A percentile compares a stretch with the other conserved stretches of the same genome.
These are phyloP conservation scores for Buddleja alternifolia DNA, from an alignment of 257 asterid genomes.

Conservation along the genomic window DNA sequence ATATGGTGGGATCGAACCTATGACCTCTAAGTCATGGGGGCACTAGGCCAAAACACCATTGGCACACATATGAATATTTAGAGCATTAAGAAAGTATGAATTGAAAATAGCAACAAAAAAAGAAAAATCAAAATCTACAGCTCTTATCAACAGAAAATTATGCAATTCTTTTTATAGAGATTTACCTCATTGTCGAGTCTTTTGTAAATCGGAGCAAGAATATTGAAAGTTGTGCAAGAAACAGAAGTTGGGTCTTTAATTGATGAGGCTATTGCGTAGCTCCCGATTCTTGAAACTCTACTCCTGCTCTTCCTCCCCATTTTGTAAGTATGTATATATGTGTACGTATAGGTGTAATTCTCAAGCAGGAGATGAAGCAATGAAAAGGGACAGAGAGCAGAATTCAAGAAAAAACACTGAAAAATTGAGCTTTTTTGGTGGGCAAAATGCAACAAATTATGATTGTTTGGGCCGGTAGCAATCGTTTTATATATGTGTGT, in stretches of 20 bases:
- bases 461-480: constrained; percentile 8
- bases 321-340: not conserved
- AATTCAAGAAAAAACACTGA: not conserved
- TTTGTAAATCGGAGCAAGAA: constrained; percentile 73
- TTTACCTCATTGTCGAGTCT: constrained; percentile 55
- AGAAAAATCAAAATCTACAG: not conserved
- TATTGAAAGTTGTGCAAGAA: constrained; percentile 76
- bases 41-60: too few species aligned
- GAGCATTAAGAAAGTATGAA: not conserved
- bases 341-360: not conserved
- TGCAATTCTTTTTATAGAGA: not conserved
- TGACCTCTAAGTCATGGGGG: too few species aligned
- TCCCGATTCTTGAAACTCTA: constrained; percentile 50
- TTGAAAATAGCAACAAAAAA: not conserved
- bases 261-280: constrained; percentile 59
- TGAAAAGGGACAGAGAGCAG: not conserved
- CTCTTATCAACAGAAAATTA: not conserved
- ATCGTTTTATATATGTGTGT: constrained; percentile 9
- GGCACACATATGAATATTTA: not conserved
- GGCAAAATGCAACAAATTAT: not conserved
- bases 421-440: not conserved
- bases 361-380: constrained; percentile 16
- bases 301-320: constrained; percentile 48
- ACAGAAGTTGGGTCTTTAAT: constrained; percentile 54
- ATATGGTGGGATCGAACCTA: too few species aligned